These are phyloP conservation scores for Penicillium sp. DNA, from an alignment of 2,329 filamentous ascomycete genomes.

Conservation along the genomic window DNA sequence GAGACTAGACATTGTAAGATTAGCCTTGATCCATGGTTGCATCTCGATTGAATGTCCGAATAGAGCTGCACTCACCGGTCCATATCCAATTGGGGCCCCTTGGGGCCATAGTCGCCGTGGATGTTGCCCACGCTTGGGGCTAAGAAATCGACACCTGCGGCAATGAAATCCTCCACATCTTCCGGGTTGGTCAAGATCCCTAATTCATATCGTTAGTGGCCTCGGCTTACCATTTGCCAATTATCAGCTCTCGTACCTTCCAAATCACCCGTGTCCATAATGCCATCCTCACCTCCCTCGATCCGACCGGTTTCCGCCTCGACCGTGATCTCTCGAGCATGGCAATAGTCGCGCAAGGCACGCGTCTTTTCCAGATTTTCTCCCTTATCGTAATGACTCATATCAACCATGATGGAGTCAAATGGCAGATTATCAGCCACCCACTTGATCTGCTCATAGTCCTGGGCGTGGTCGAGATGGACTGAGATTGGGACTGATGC, in stretches of 20 bases:
- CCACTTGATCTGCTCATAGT: constrained; percentile 58
- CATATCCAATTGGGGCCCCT: constrained; percentile 12
- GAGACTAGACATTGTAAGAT: constrained; percentile 34
- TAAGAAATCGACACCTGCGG: constrained; percentile 68
- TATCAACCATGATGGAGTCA: constrained; percentile 73
- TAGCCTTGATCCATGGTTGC: neutral
- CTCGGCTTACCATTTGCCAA: neutral
- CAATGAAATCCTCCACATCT: constrained; percentile 67
- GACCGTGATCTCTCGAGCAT: constrained; percentile 63
- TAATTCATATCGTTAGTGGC: neutral
- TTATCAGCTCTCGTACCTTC: constrained; percentile 41
- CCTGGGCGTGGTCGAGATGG: constrained; percentile 65
- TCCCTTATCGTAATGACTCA: constrained; percentile 68
- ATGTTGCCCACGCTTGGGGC: constrained; percentile 74
- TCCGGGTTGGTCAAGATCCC: constrained; percentile 63
- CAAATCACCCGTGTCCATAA: constrained; percentile 64
- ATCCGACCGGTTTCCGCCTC: constrained; percentile 70
- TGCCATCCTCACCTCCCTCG: constrained; percentile 70
- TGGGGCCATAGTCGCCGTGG: constrained; percentile 63
- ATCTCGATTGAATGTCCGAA: too few relatives aligned
- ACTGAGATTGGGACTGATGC: constrained; percentile 60
- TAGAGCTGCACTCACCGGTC: neutral
- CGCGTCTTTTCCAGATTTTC: constrained; percentile 66
- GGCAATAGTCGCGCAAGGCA: constrained; percentile 62
- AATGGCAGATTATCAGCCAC: constrained; percentile 62